Evolutionary conservation across 2,329 filamentous ascomycete genomes (phyloP).

Genomic region (Pseudocercospora vitis): DNA sequence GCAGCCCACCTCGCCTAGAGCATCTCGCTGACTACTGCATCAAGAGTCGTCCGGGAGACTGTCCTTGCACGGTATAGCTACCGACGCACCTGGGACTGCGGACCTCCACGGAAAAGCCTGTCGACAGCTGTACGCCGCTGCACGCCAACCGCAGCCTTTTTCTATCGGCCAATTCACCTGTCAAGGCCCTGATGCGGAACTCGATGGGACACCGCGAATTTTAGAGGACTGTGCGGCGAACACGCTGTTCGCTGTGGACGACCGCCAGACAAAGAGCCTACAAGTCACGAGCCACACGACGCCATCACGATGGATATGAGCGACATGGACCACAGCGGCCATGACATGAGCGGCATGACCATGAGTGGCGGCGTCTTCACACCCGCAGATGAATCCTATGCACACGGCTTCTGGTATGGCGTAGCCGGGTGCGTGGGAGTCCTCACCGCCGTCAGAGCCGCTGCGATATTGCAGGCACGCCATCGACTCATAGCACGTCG

Average conservation of each 20-base stretch:
- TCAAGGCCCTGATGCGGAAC: no score
- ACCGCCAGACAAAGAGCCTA: not conserved
- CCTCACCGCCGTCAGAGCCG: conserved; percentile 23
- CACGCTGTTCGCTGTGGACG: no score
- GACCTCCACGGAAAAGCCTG: no score
- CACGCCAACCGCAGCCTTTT: no score
- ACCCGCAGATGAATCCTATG: conserved; percentile 28
- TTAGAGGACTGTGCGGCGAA: no score
- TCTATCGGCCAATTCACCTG: no score
- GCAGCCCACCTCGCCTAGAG: not conserved
- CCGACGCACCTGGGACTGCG: no score
- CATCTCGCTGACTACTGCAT: no score
- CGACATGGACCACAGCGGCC: conserved; percentile 22
- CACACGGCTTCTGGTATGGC: conserved; percentile 35
- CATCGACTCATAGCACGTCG: conserved; percentile 17
- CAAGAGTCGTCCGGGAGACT: no score
- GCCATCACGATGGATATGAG: conserved; percentile 24
- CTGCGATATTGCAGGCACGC: conserved; percentile 21
- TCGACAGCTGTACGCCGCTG: no score
- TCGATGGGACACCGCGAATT: no score
- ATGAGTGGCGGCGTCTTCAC: conserved; percentile 34
- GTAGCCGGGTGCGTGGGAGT: conserved; percentile 31
- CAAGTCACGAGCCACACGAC: not conserved
- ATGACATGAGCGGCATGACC: conserved; percentile 33
- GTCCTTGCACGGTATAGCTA: no score